These are phyloP conservation scores for Penstemon newberryi DNA, from an alignment of 257 asterid species.

Conservation along the genomic window DNA sequence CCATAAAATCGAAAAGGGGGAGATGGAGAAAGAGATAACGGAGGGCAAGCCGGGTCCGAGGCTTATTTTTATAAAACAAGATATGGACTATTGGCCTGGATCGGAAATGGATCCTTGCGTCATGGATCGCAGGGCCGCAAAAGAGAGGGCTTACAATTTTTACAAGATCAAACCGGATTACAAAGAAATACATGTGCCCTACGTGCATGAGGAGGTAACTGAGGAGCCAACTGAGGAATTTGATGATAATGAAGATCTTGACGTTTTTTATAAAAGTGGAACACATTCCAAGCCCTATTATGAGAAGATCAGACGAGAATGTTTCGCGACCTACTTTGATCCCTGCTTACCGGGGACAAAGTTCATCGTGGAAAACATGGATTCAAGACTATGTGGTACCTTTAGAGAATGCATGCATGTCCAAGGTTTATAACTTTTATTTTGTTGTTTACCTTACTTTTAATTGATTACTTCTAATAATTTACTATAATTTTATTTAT, in stretches of 20 bases:
- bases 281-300: no score
- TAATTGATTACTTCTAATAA: no score
- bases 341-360: no score
- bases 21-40: background rate
- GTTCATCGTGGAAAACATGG: no score
- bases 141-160: background rate
- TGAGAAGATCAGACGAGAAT: no score
- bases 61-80: background rate
- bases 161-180: background rate
- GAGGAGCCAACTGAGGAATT: background rate
- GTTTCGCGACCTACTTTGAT: no score
- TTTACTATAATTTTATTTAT: no score
- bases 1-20: background rate
- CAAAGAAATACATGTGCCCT: background rate
- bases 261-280: no score
- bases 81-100: background rate
- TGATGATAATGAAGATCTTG: background rate
- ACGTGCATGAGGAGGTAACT: background rate
- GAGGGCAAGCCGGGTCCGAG: background rate
- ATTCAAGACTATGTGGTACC: no score
- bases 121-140: background rate
- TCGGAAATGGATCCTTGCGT: background rate
- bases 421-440: no score
- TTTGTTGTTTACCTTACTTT: no score
- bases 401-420: no score